These are phyloP conservation scores for Populus alba DNA, from an alignment of 345 rosid genomes.

Conservation along the genomic window DNA sequence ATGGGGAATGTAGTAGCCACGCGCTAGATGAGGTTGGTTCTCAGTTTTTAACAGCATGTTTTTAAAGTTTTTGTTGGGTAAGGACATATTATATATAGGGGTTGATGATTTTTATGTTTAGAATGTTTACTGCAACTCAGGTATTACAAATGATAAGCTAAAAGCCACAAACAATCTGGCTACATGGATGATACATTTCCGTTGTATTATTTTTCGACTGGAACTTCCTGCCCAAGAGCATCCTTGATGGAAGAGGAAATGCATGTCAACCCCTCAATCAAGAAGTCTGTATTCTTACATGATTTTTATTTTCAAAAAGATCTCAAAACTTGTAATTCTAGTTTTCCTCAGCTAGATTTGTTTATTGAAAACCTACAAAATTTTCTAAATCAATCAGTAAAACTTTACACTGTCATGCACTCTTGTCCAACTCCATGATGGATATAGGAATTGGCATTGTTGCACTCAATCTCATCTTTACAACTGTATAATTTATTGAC, in stretches of 20 bases:
- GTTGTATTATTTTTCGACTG: neutral
- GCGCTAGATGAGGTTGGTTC: conserved; percentile 30
- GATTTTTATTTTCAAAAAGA: neutral
- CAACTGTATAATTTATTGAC: neutral
- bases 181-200: neutral
- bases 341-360: neutral
- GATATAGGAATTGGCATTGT: neutral
- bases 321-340: neutral
- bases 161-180: neutral
- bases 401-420: neutral
- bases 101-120: neutral
- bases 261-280: neutral
- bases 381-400: neutral
- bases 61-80: neutral
- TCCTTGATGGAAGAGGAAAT: neutral
- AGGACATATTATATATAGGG: neutral
- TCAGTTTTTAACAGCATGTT: neutral
- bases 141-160: neutral
- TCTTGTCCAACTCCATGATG: neutral
- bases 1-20: conserved; percentile 80
- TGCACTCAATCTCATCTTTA: conserved; percentile 1
- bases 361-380: neutral
- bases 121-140: neutral
- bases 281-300: neutral
- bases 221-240: neutral